These are phyloP conservation scores for Nyctanthes arbortristis DNA, from an alignment of 257 asterid species.

Conservation along the genomic window DNA sequence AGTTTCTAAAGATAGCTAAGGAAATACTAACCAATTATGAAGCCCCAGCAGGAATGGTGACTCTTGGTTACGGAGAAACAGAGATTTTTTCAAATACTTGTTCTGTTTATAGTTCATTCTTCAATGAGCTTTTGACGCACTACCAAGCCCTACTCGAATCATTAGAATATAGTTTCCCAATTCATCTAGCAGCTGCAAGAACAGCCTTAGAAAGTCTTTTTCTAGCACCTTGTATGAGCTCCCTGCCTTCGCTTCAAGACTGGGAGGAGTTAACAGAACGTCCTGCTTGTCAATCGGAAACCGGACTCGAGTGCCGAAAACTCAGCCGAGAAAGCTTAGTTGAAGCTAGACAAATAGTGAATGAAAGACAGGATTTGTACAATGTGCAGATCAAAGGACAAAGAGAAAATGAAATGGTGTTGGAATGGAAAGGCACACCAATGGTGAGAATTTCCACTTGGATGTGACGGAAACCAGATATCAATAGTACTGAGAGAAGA, in stretches of 20 bases:
- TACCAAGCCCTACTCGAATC: conserved; percentile 62
- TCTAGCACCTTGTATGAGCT: conserved; percentile 54
- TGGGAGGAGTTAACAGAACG: conserved; percentile 40
- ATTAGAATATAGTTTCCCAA: conserved; percentile 60
- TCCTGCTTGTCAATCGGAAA: neutral
- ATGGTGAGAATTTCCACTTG: conserved; percentile 68
- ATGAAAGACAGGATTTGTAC: conserved; percentile 41
- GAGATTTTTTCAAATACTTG: conserved; percentile 21
- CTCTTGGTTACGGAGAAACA: conserved; percentile 67
- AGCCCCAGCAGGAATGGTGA: conserved; percentile 48
- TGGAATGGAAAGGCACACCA: conserved; percentile 62
- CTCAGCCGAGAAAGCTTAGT: conserved; percentile 48
- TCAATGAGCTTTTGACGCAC: conserved; percentile 41
- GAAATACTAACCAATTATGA: conserved; percentile 26
- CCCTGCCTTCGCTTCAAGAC: conserved; percentile 50
- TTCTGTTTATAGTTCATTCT: conserved; percentile 38
- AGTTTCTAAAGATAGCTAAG: conserved; percentile 48
- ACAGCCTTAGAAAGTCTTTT: conserved; percentile 63
- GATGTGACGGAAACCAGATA: conserved; percentile 35
- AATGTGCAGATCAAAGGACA: conserved; percentile 34
- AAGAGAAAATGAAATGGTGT: conserved; percentile 51
- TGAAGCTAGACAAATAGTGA: conserved; percentile 60
- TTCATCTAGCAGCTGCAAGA: conserved; percentile 63
- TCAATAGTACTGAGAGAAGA: conserved; percentile 5
- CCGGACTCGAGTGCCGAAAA: conserved; percentile 33